Evolutionary conservation across 768 basidiomycete species (phyloP), one percentile per base, ranked within the genome.

Genomic region (Myochromella boudieri): DNA sequence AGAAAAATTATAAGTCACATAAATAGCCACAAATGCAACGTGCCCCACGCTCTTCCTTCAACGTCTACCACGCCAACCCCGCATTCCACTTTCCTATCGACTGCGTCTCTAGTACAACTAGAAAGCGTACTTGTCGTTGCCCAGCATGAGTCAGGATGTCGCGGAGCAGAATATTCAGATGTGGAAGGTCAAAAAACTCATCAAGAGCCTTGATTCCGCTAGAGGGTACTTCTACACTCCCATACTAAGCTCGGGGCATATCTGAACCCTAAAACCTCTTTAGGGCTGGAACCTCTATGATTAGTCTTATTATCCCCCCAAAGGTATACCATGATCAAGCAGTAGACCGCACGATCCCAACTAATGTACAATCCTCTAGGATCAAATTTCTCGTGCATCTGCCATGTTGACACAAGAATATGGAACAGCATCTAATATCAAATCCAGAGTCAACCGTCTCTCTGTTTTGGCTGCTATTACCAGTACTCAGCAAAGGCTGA

Each of bases 371-470:
- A 42, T 48, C 20, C 40, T 37, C 41, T 42, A 90, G 85, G 85
- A 89, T 70, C 95, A 98, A 81, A 91, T 99, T 66, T 95, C 95
- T 28, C 86, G 93, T 51, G 86, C 88, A 55, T 87, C 86, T 37
- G 87, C 85, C 48, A 97, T 99, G 95, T 82, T 99, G 65, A 97
- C 95, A 44, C 94, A 95, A 66, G 97, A 97, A 68, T 95, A 93
- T 60, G 94, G 94, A 44, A 97, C 95, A 6, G 97, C 97, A n/a
- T 97, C 95, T 52, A 98, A 99, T 75, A 98, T 99, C 78, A 99
- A 99, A 68, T 97, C 94, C 53, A 91, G 97, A 49, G 94, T 95
- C 66, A 97, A 95, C 75, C 85, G 97, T 59, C 84, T 97, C 15
- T 99, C 97, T 32, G 97, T 99, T 20, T 80, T 98, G 31, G 92